A percentile compares a stretch with the other conserved stretches of the same genome.
Evolutionary conservation across 176 grass and related monocot species (phyloP).

Genomic region (Leersia perrieri): DNA sequence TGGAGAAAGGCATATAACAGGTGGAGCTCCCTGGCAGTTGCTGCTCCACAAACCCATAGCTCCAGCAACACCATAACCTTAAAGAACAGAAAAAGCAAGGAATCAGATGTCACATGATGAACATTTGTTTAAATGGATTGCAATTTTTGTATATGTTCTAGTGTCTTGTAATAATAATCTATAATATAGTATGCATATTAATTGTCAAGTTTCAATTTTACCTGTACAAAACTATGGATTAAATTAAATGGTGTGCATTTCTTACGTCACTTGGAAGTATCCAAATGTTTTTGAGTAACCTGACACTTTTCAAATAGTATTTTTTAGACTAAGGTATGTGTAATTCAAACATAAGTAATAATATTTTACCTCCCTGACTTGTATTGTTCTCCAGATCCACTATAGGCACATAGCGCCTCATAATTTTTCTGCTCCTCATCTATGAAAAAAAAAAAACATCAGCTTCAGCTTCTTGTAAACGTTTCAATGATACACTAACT

Average conservation of each 20-base stretch:
- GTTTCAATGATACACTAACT: not conserved
- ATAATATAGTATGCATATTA: not conserved
- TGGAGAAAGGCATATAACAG: slow-evolving; percentile 15
- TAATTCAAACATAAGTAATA: not conserved
- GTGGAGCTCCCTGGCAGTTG: not conserved
- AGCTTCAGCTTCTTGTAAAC: not conserved
- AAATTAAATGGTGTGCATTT: not conserved
- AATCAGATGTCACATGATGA: not conserved
- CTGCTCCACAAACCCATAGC: not conserved
- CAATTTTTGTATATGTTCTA: not conserved
- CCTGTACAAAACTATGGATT: not conserved
- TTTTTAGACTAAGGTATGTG: not conserved
- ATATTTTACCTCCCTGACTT: slow-evolving; percentile 12
- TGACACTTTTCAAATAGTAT: not conserved
- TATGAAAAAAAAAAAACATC: not conserved
- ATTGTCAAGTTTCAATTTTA: not conserved
- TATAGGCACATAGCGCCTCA: not conserved
- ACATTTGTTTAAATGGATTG: not conserved
- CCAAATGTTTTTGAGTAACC: not conserved
- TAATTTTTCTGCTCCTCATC: slow-evolving; percentile 4
- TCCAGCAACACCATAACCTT: not conserved
- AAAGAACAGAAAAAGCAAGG: not conserved
- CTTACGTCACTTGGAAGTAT: not conserved
- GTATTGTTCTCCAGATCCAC: slow-evolving; percentile 1
- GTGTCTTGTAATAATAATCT: not conserved